Evolutionary conservation across 2,329 filamentous ascomycete species (phyloP), one percentile per base, ranked within the genome.

Genomic region (Lecanoromycetidae sp.): DNA sequence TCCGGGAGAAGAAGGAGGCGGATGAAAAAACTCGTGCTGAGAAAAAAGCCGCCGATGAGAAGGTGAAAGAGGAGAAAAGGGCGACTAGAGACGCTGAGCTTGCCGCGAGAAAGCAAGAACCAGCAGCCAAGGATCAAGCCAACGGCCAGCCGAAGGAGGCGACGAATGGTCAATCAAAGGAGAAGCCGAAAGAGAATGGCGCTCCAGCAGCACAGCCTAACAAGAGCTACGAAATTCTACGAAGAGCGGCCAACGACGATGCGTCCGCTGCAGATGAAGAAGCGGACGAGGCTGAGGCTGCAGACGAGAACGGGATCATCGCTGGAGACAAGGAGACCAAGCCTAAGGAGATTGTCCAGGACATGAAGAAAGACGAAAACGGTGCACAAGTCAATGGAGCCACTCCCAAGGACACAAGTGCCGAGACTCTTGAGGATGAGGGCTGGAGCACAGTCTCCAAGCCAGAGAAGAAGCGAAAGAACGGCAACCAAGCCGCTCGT

Each of bases 1-100:
- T 87, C 22, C 80, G 80, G 54, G 81, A 91, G 65, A 94, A 93
- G 77, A 84, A 82, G 61, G 87, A 94, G 57, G 79, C 82, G 1
- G 86, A 91, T 1, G 86, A 91, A 53, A 91, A 88, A 70, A 82
- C 78, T 36, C 87, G 86, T 65, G 86, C 79, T 43, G 79, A 80
- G 55, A 77, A 72, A 63, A 67, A 66, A 19, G 55, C 57, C 47
- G 64, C 66, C 25, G 73, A 74, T 43, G 71, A 75, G 30, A 68
- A 69, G 42, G 66, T 63, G 9, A 62, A 58, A 45, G 70, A 85
- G 57, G 83, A 87, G 55, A 72, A 71, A 49, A 73, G 76, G 44
- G 63, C 77, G 27, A 79, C 76, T n/a, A 80, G 76, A 61, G 80
- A 83, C 57, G 74, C 77, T 41, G 73, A 72, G n/a, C 66, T 75